These are phyloP conservation scores for Backusella mclennaniae DNA, from an alignment of 192 early-diverging fungal genomes.

Conservation along the genomic window DNA sequence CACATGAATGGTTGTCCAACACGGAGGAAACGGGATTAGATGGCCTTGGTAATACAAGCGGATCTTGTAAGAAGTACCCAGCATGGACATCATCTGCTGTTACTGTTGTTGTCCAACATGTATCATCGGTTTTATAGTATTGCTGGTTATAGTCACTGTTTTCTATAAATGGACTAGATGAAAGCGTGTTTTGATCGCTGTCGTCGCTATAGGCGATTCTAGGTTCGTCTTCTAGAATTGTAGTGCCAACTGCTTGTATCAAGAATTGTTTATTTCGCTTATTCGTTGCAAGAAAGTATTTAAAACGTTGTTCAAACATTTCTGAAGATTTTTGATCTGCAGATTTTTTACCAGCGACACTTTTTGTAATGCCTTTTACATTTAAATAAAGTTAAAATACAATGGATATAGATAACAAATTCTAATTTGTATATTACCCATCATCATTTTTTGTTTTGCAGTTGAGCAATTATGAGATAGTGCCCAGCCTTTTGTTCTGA, in stretches of 20 bases:
- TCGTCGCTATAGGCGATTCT: background rate
- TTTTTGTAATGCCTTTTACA: slow-evolving; percentile 32
- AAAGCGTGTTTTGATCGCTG: slow-evolving; percentile 8
- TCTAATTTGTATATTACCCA: slow-evolving; percentile 23
- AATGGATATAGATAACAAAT: background rate
- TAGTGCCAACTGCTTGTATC: slow-evolving; percentile 49
- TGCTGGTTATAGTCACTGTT: background rate
- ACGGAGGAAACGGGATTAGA: slow-evolving; percentile 7
- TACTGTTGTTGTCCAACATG: background rate
- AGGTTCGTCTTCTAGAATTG: slow-evolving; percentile 5
- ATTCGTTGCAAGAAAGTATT: slow-evolving; percentile 53
- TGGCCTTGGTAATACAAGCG: background rate
- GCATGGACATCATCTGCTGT: background rate
- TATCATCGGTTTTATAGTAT: slow-evolving; percentile 7
- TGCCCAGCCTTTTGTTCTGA: slow-evolving; percentile 36
- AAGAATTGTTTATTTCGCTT: slow-evolving; percentile 43
- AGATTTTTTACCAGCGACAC: slow-evolving; percentile 21
- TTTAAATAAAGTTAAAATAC: background rate
- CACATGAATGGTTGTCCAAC: background rate
- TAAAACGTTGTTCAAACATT: slow-evolving; percentile 30
- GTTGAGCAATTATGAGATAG: slow-evolving; percentile 28
- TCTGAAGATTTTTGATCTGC: slow-evolving; percentile 15
- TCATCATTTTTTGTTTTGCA: slow-evolving; percentile 28
- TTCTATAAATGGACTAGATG: background rate
- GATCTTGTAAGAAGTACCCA: slow-evolving; percentile 1